Percentiles rank a stretch among this genome's conserved stretches.
Evolutionary conservation across 345 rosid species (phyloP).

Genomic region (Eucalyptus erythrocorys): DNA sequence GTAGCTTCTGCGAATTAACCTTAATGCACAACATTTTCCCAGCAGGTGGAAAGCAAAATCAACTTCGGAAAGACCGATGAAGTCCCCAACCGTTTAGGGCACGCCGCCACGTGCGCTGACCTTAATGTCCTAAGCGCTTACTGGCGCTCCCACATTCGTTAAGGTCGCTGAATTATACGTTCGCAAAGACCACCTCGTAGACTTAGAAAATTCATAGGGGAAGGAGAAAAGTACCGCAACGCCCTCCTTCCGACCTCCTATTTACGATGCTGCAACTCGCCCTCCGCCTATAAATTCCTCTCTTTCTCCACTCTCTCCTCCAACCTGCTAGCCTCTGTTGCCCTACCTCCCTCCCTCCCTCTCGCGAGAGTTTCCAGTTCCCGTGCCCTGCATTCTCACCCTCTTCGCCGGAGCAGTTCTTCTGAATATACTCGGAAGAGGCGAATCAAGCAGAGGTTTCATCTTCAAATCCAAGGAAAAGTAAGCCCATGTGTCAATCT

Average conservation of each 20-base stretch:
- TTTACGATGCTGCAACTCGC: neutral
- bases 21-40: neutral
- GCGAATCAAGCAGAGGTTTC: neutral
- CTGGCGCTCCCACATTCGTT: neutral
- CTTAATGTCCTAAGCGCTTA: neutral
- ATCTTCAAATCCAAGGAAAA: neutral
- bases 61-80: neutral
- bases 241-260: neutral
- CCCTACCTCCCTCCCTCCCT: neutral
- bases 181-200: neutral
- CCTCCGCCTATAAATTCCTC: neutral
- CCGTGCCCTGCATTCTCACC: neutral
- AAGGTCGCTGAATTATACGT: neutral
- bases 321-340: neutral
- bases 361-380: neutral
- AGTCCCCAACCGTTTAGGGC: neutral
- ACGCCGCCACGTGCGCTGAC: neutral
- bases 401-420: neutral
- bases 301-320: neutral
- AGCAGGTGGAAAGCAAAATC: neutral
- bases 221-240: fast-evolving
- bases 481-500: neutral
- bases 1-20: neutral
- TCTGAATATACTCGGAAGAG: neutral
- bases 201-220: neutral